A percentile compares a stretch with the other conserved stretches of the same genome.
Evolutionary conservation across 2,329 filamentous ascomycete genomes (phyloP).

Genomic region (Gremmenia infestans): DNA sequence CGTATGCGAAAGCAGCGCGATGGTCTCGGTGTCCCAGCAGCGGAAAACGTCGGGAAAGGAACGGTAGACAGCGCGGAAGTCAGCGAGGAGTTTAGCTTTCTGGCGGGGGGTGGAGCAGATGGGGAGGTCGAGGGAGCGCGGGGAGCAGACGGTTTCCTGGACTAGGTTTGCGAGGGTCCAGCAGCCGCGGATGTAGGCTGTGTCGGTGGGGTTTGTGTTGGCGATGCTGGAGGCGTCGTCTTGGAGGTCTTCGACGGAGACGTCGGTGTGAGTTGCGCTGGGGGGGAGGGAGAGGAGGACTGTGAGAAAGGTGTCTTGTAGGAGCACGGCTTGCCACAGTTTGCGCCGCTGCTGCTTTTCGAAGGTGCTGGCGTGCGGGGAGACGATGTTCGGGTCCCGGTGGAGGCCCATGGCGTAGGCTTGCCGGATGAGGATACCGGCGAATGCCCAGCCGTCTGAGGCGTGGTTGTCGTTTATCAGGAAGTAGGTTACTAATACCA

Average conservation of each 20-base stretch:
- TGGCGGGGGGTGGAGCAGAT: slow-evolving; percentile 64
- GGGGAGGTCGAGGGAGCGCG: slow-evolving; percentile 67
- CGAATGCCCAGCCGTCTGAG: slow-evolving; percentile 78
- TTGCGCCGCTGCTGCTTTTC: slow-evolving; percentile 77
- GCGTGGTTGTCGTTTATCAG: slow-evolving; percentile 83
- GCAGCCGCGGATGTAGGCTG: slow-evolving; percentile 61
- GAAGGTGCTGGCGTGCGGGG: slow-evolving; percentile 59
- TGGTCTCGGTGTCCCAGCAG: slow-evolving; percentile 57
- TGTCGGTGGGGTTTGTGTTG: slow-evolving; percentile 58
- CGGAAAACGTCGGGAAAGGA: slow-evolving; percentile 68
- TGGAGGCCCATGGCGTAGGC: slow-evolving; percentile 79
- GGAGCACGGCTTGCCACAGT: slow-evolving; percentile 74
- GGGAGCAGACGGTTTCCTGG: slow-evolving; percentile 70
- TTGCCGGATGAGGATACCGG: slow-evolving; percentile 70
- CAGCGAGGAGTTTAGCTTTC: slow-evolving; percentile 63
- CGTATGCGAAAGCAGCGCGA: slow-evolving; percentile 48
- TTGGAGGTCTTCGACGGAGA: slow-evolving; percentile 66
- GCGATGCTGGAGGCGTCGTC: slow-evolving; percentile 57
- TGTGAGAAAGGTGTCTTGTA: slow-evolving; percentile 78
- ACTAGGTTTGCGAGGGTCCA: slow-evolving; percentile 77
- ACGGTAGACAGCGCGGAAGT: slow-evolving; percentile 68
- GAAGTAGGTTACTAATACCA: slow-evolving; percentile 80
- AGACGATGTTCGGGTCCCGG: slow-evolving; percentile 70
- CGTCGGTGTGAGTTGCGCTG: slow-evolving; percentile 73
- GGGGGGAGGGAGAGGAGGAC: slow-evolving; percentile 73